Evolutionary conservation across 2,329 filamentous ascomycete genomes (phyloP), one percentile per base, ranked within the genome.

Genomic region (Fusarium longipes): DNA sequence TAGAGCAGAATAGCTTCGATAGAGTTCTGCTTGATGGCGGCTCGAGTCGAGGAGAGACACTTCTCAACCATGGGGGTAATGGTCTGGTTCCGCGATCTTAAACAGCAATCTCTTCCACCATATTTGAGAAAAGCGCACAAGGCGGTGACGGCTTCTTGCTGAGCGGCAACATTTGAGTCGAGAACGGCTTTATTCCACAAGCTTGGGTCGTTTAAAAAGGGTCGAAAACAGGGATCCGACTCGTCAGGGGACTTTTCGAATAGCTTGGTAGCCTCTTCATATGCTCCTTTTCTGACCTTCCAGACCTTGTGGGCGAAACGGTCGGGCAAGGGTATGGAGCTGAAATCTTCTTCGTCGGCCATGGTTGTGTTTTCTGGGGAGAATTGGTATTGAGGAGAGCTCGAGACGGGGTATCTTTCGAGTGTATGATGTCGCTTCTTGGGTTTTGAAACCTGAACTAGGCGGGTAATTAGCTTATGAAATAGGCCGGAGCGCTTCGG

Each of bases 151-250:
- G 92, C 96, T 72, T 99, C 96, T 80, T 96, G 91, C 78, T 99
- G 96, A 32, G 96, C 96, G 18, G 95, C 96, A 59, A 99, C 96
- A 74, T 99, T 99, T 54, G 94, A 96, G 79, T 99, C 96, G 72
- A 90, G 89, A 8, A 96, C 95, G 2, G 94, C 96, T 33, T 89
- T 90, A 78, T 98, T 98, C 95, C 93, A 97, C 63, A 99, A 78
- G 65, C 89, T 83, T 1, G 93, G 85, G 70, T 99, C 96, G 76
- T 91, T 89, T 63, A 96, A 81, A 75, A 98, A 99, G 2, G 95
- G 93, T 71, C 89, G 87, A 73, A 99, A 97, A 33, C 90, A 90
- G 14, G 93, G 89, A 76, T 96, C 92, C 71, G 89, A 87, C 77
- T 98, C 95, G 80, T 94, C 91, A 63, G 93, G 90, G 8, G 94